Evolutionary conservation across 2,329 filamentous ascomycete species (phyloP).

Genomic region (Colletotrichum endophyticum): DNA sequence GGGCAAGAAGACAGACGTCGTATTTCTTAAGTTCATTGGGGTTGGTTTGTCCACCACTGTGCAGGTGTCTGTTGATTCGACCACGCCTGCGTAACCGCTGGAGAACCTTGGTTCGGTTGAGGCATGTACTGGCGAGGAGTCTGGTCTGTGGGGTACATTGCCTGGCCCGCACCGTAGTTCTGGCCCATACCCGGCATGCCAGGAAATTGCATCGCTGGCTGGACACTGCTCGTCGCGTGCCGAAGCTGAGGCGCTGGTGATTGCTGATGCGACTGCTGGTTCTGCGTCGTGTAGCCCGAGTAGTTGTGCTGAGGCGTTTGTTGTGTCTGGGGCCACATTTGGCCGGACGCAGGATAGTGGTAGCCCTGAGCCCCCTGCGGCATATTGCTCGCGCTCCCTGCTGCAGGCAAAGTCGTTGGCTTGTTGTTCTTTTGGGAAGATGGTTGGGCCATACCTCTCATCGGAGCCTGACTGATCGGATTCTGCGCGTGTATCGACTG

Average conservation of each 20-base stretch:
- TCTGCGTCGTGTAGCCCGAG: conserved; percentile 57
- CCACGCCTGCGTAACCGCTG: conserved; percentile 58
- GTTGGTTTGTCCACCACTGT: conserved; percentile 58
- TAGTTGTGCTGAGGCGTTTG: conserved; percentile 64
- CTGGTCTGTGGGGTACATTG: conserved; percentile 67
- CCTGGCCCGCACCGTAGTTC: conserved; percentile 60
- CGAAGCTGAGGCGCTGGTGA: conserved; percentile 66
- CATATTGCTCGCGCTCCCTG: conserved; percentile 46
- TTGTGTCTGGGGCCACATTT: conserved; percentile 72
- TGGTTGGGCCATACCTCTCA: conserved; percentile 71
- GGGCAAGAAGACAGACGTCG: not conserved
- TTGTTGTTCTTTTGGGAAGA: conserved; percentile 69
- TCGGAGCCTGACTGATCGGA: conserved; percentile 72
- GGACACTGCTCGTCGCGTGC: conserved; percentile 60
- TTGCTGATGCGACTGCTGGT: conserved; percentile 57
- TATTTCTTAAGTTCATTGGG: conserved; percentile 29
- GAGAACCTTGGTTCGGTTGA: conserved; percentile 56
- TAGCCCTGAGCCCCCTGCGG: conserved; percentile 60
- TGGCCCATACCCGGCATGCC: conserved; percentile 67
- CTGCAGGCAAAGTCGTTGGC: conserved; percentile 64
- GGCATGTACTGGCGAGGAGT: conserved; percentile 73
- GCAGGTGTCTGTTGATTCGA: conserved; percentile 67
- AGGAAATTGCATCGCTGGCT: conserved; percentile 65
- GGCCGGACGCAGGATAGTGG: conserved; percentile 65
- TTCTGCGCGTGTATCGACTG: conserved; percentile 75